Conservation (phyloP, 805 yeast species). For the Teunomyces funiuensis region DNA sequence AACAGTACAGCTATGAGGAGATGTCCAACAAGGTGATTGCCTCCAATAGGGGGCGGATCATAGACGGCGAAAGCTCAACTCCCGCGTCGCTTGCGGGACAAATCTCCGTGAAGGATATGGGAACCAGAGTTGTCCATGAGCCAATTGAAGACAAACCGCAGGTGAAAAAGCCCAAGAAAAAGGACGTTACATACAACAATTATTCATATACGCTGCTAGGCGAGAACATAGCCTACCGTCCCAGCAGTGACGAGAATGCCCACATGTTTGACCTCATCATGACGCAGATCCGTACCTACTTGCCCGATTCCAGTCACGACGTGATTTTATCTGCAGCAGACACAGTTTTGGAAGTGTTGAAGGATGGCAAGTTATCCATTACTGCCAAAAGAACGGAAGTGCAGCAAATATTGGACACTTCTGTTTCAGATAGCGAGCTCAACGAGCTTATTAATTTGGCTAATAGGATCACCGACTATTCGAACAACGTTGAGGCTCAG, state of each 20-base stretch:
- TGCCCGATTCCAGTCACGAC: constrained; percentile 74
- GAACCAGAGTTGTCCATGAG: constrained; percentile 38
- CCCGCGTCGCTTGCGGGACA: constrained; percentile 76
- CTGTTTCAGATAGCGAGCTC: constrained; percentile 44
- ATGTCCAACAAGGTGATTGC: constrained; percentile 75
- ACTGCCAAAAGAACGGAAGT: constrained; percentile 47
- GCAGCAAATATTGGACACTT: constrained; percentile 45
- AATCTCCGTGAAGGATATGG: constrained; percentile 71
- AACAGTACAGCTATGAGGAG: constrained; percentile 59
- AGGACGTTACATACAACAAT: constrained; percentile 10
- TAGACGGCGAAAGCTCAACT: constrained; percentile 51
- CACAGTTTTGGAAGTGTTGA: constrained; percentile 54
- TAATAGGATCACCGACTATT: constrained; percentile 53
- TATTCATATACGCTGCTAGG: constrained; percentile 19
- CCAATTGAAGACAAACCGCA: constrained; percentile 11
- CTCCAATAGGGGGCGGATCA: constrained; percentile 33
- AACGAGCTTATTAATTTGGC: constrained; percentile 46
- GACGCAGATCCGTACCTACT: constrained; percentile 56
- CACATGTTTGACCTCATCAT: constrained; percentile 56
- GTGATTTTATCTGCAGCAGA: constrained; percentile 73
- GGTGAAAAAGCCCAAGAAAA: constrained; percentile 8
- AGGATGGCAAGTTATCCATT: constrained; percentile 45
- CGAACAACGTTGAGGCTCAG: constrained; percentile 13
- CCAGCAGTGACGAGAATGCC: constrained; percentile 54
- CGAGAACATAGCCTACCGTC: constrained; percentile 60